Base-by-base conservation (phyloP, 768 basidiomycete species). In the Trametes villosa region DNA sequence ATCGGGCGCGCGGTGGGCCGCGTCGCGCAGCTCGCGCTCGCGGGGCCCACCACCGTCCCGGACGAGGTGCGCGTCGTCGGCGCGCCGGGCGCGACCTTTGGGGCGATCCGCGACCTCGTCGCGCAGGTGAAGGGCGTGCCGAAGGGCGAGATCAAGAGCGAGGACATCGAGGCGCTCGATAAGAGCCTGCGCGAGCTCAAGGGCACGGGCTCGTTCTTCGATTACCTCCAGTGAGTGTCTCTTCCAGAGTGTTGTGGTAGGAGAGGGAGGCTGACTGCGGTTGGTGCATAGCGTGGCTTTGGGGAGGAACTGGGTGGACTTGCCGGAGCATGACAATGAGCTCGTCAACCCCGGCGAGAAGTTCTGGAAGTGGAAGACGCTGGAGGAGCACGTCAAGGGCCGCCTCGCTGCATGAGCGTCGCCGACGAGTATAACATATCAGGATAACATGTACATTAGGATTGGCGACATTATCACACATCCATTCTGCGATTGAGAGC, bases 281-380 rank as follows among this genome's bases (percentile, higher is more conserved):
- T 22, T 8, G 45, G 67, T n/a, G n/a, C n/a, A n/a, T n/a, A n/a
- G 68, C 22, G 48, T 64, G 41, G 36, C 62, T 22, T 54, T 62
- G 11, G 67, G 60, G 11, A 63, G 67, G 22, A 67, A 67, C 7
- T 62, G 61, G 49, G 36, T 60, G 7, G 61, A 70, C 60, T 68
- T 63, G 15, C 27, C 20, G 36, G 48, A 53, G 17, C 66, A 67
- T 47, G 51, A 54, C 6, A 65, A 69, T 33, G 69, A 64, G n/a
- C 52, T 69, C 9, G 61, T 68, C 11, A 70, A 70, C 53, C 68
- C 68, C 0, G 58, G 45, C 9, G 59, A 68, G 53, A 44, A 34
- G 1, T 33, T 51, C 17, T 70, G 69, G 69, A 66, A 66, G 57
- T 69, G 68, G 68, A 64, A 53, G 44, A 66, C 58, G 0, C 45